Conservation (phyloP, 2,329 filamentous ascomycete species). For the Ramularia endophylla region DNA sequence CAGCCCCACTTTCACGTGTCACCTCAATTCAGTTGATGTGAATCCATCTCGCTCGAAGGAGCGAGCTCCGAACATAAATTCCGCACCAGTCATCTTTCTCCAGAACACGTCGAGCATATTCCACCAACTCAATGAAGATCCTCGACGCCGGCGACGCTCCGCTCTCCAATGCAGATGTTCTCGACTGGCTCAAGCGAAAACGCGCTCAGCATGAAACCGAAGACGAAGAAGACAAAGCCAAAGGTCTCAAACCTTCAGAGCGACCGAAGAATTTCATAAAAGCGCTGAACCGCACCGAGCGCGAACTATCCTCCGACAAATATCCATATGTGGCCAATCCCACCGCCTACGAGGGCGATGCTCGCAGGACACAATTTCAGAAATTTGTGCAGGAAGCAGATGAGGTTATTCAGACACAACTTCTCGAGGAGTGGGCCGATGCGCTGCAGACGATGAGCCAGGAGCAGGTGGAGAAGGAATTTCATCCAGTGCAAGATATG, state of each 20-base stretch:
- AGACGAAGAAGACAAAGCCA: constrained; percentile 24
- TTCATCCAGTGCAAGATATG: constrained; percentile 26
- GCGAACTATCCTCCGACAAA: constrained; percentile 23
- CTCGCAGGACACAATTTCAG: constrained; percentile 19
- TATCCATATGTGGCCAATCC: constrained; percentile 28
- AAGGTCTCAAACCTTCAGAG: constrained; percentile 15
- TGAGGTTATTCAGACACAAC: constrained; percentile 20
- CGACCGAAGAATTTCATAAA: constrained; percentile 29
- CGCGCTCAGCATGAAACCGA: constrained; percentile 27
- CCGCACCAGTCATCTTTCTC: no score
- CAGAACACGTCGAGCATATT: no score
- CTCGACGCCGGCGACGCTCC: constrained; percentile 32
- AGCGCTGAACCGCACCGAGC: constrained; percentile 26
- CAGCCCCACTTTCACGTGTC: no score
- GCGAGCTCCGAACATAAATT: no score
- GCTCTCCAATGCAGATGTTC: constrained; percentile 32
- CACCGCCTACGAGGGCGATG: constrained; percentile 21
- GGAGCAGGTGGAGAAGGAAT: constrained; percentile 22
- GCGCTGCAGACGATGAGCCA: constrained; percentile 18
- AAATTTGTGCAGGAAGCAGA: constrained; percentile 20
- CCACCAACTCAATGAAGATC: no score
- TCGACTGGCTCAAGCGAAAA: constrained; percentile 29
- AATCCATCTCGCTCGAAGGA: no score
- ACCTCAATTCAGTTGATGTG: no score
- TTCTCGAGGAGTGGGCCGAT: constrained; percentile 25